Base-by-base conservation (phyloP, 805 yeast species). In the Wickerhamiella nectarea region DNA sequence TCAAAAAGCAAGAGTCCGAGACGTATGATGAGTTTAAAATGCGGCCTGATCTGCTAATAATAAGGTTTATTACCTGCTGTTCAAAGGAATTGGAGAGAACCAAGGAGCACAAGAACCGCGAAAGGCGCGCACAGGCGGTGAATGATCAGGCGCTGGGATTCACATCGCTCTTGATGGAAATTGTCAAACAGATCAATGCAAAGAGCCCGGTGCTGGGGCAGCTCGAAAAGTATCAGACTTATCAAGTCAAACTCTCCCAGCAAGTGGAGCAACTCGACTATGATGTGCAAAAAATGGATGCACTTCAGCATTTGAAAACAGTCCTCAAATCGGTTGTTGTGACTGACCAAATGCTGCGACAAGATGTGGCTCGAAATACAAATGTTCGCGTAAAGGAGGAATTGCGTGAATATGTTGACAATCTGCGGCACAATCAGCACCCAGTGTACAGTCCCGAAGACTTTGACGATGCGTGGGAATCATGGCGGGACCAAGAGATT, bases 261-360 rank as follows among this genome's bases (percentile, higher is more conserved):
- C 31, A 31, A 12, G 25, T 39, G 7, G 34, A 36, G 25, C 34
- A 24, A 15, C 42, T 43, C 6, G 19, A 31, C 11, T 34, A 43
- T 19, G 65, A 69, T 29, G 44, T 76, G 1, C 50, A 66, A 0
- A 83, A 79, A 48, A 72, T 80, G 60, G 72, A 74, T 15, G 66
- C 68, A 47, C 69, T 76, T 1, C 55, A 51, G n/a, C 59, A 72
- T 19, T 52, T 81, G 8, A 68, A 65, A 31, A 57, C 61, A 2
- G 43, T 80, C n/a, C 77, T 80, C 53, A 53, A 56, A 3, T 36
- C 20, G 15, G 18, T 39, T n/a, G 42, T 39, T 5, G 15, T 74
- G 2, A 74, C 74, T 40, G 65, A 61, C 3, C 50, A 64, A 1
- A 64, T 66, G 42, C 46, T 81, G 9, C 85, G 79, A 52, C 69